A percentile compares a stretch with the other conserved stretches of the same genome.
These are phyloP conservation scores for Alternaria arbusti DNA, from an alignment of 2,329 filamentous ascomycete species.

Conservation along the genomic window DNA sequence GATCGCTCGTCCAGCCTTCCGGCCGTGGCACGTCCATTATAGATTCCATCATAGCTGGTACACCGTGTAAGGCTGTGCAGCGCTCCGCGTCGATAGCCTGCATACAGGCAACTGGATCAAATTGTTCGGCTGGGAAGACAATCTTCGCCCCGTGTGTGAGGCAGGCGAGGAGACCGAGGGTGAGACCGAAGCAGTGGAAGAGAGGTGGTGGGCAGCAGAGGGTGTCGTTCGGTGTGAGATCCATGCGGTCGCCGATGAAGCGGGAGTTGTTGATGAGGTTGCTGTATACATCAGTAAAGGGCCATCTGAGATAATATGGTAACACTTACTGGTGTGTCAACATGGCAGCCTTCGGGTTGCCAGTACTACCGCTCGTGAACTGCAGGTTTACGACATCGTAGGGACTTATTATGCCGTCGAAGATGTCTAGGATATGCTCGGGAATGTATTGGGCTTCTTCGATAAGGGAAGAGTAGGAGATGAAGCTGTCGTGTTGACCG, in stretches of 20 bases:
- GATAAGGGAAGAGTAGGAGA: conserved; percentile 66
- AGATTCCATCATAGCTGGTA: conserved; percentile 84
- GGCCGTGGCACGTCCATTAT: conserved; percentile 59
- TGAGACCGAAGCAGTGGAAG: conserved; percentile 86
- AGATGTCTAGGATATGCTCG: conserved; percentile 44
- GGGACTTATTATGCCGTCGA: conserved; percentile 43
- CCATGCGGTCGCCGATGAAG: conserved; percentile 71
- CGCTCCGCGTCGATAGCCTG: conserved; percentile 62
- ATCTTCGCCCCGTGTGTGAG: conserved; percentile 78
- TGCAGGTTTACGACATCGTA: conserved; percentile 47
- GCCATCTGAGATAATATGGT: no score
- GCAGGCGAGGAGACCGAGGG: conserved; percentile 74
- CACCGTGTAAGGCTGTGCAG: conserved; percentile 76
- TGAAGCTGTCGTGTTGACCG: conserved; percentile 55
- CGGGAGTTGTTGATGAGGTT: conserved; percentile 50
- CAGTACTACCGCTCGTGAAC: conserved; percentile 49
- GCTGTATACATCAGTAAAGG: conserved; percentile 2
- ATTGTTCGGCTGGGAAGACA: conserved; percentile 75
- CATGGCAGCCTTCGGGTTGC: conserved; percentile 49
- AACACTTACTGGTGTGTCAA: conserved; percentile 44
- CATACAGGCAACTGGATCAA: conserved; percentile 71
- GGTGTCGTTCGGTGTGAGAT: conserved; percentile 67
- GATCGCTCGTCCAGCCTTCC: conserved; percentile 48
- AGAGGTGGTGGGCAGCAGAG: conserved; percentile 83
- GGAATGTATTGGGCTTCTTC: conserved; percentile 36